phyloP scores from a whole-genome alignment of 2,329 filamentous ascomycete species.

The Trichoderma atrobrunneum region DNA sequence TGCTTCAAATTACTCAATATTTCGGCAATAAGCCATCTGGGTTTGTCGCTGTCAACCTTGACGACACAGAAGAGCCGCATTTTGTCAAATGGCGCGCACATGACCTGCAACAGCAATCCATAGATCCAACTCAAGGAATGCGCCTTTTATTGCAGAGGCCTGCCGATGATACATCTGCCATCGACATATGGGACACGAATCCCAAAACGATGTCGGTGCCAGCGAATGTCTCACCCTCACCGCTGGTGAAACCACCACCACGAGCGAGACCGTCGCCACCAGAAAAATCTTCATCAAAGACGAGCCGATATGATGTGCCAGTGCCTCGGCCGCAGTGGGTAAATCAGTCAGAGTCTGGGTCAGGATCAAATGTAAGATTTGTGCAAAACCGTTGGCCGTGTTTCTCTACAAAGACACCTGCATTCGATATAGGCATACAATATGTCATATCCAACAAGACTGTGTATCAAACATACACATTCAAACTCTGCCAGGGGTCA shows the following conservation, averaged over 20 bases:
- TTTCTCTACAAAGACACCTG: background rate
- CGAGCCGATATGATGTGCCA: background rate
- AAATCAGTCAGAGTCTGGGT: background rate
- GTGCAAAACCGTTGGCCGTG: background rate
- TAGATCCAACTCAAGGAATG: background rate
- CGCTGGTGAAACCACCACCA: background rate
- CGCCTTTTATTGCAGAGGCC: background rate
- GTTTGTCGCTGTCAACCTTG: background rate
- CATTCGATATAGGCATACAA: background rate
- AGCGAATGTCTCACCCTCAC: background rate
- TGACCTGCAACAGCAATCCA: background rate
- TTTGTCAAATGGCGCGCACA: background rate
- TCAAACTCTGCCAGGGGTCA: background rate
- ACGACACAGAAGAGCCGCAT: background rate
- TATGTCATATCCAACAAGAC: background rate
- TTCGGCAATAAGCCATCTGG: background rate
- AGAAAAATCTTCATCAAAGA: background rate
- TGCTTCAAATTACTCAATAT: background rate
- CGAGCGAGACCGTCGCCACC: too few species aligned
- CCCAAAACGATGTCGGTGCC: background rate
- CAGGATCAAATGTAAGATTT: background rate
- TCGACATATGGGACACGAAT: background rate
- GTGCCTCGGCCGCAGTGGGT: background rate
- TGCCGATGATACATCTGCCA: background rate
- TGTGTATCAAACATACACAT: background rate